Conservation (phyloP, 2,329 filamentous ascomycete species). For the Aspergillus ustus region DNA sequence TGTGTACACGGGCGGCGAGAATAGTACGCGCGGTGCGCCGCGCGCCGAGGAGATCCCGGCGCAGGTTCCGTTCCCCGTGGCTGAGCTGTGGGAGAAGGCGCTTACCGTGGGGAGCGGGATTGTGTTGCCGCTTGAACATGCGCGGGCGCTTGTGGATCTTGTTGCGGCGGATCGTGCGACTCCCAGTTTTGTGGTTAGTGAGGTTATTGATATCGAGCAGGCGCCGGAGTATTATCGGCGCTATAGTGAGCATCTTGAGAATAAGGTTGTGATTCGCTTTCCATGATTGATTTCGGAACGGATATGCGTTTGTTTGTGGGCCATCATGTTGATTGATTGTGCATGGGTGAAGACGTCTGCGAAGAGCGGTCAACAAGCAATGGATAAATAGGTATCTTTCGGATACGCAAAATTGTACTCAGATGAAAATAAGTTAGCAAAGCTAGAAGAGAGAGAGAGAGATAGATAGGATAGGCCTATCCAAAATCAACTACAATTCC, state of each 20-base stretch:
- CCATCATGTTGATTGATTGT: too few species aligned
- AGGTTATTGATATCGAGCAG: slow-evolving; percentile 34
- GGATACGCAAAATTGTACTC: too few species aligned
- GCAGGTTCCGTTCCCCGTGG: background rate
- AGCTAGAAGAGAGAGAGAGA: too few species aligned
- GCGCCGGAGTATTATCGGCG: slow-evolving; percentile 31
- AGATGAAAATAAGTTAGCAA: too few species aligned
- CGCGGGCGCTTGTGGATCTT: slow-evolving; percentile 19
- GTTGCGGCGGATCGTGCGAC: slow-evolving; percentile 30
- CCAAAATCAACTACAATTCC: too few species aligned
- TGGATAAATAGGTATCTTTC: too few species aligned
- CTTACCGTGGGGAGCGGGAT: background rate
- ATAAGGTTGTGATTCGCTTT: slow-evolving; percentile 26
- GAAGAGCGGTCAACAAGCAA: too few species aligned
- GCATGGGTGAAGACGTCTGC: too few species aligned
- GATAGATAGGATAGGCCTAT: too few species aligned
- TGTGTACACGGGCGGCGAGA: background rate
- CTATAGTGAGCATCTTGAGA: slow-evolving; percentile 28
- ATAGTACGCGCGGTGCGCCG: background rate
- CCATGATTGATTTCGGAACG: background rate
- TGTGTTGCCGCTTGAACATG: background rate
- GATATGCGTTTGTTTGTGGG: too few species aligned
- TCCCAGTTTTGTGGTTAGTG: slow-evolving; percentile 34
- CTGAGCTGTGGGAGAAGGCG: background rate
- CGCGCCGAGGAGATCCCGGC: background rate